phyloP scores from a whole-genome alignment of 2,329 filamentous ascomycete species.

The Colletotrichum trifolii region DNA sequence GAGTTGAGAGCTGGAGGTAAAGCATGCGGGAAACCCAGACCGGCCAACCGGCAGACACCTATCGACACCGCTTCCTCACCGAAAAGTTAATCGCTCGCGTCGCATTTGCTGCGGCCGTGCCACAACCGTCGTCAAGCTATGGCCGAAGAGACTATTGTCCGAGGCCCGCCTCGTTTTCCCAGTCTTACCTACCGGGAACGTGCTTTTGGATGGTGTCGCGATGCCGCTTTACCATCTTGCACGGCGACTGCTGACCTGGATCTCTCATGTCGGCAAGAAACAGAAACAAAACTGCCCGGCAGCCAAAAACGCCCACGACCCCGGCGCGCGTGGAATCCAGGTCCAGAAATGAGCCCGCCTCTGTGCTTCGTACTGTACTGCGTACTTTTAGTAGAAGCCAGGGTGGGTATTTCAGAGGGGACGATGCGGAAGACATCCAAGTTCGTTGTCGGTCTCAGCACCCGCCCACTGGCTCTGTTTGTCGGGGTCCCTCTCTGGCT shows the following conservation, averaged over 20 bases:
- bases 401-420: constrained; percentile 17
- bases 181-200: neutral
- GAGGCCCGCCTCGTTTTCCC: constrained; percentile 11
- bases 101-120: neutral
- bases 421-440: constrained; percentile 3
- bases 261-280: too few species aligned
- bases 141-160: too few species aligned
- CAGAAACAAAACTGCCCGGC: neutral
- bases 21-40: too few species aligned
- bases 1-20: constrained; percentile 2
- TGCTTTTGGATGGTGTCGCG: neutral
- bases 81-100: constrained; percentile 12
- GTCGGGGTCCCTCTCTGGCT: constrained; percentile 29
- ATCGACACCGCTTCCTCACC: constrained; percentile 11
- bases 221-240: too few species aligned
- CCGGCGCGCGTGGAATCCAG: neutral
- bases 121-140: too few species aligned
- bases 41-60: constrained; percentile 21
- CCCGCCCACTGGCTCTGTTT: constrained; percentile 7
- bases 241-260: constrained; percentile 7
- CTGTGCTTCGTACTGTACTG: neutral
- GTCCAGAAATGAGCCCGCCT: too few species aligned
- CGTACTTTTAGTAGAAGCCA: neutral
- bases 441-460: constrained; percentile 12
- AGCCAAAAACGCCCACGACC: too few species aligned